Evolutionary conservation across 2,329 filamentous ascomycete species (phyloP).

Genomic region (Leptosphaerulina australis): DNA sequence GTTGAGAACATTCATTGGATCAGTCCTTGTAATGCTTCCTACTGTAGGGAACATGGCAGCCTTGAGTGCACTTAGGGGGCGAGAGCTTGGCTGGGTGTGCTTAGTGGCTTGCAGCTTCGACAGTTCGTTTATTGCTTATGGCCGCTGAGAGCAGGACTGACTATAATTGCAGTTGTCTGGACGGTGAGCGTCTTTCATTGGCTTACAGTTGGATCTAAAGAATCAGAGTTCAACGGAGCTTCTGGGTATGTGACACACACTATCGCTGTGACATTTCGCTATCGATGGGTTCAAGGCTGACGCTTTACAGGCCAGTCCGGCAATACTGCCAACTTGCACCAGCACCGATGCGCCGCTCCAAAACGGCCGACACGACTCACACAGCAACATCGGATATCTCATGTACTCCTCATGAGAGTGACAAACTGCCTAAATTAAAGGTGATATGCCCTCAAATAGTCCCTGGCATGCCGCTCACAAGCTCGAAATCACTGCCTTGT

Average conservation of each 20-base stretch:
- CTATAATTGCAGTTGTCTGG: slow-evolving; percentile 42
- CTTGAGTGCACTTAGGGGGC: slow-evolving; percentile 38
- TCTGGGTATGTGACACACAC: not conserved
- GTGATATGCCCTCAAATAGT: not conserved
- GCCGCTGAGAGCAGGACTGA: not conserved
- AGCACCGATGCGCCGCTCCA: not conserved
- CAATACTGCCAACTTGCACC: not conserved
- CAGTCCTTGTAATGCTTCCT: slow-evolving; percentile 47
- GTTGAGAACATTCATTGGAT: slow-evolving; percentile 41
- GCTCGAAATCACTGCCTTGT: not conserved
- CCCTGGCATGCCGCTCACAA: not conserved
- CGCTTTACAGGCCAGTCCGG: not conserved
- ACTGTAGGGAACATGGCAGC: slow-evolving; percentile 48
- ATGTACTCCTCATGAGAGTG: no score
- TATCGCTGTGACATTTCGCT: no score
- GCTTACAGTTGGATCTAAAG: slow-evolving; percentile 40
- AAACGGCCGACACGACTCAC: not conserved
- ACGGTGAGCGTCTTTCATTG: slow-evolving; percentile 43
- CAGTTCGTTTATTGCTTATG: slow-evolving; percentile 32
- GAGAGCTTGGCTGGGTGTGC: slow-evolving; percentile 51
- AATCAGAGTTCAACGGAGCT: slow-evolving; percentile 21
- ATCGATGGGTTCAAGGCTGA: not conserved
- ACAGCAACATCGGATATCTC: not conserved
- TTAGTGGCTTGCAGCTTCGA: slow-evolving; percentile 50
- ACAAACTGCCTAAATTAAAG: no score